Evolutionary conservation across 1,139 yeast genomes (phyloP), one percentile per base, ranked within the genome.

Genomic region (Scheffersomyces titani): DNA sequence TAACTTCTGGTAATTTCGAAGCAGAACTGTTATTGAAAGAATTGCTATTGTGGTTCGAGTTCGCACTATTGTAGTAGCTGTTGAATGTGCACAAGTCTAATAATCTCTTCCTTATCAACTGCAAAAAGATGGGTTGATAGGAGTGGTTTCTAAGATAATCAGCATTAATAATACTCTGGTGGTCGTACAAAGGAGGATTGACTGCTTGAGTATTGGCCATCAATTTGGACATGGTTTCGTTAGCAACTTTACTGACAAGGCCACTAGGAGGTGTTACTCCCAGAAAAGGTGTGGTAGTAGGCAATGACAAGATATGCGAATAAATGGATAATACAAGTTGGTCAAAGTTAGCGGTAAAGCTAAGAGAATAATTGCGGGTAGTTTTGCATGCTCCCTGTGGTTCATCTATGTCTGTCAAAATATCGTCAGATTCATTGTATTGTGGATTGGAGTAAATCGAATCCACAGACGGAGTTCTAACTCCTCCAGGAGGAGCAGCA

Each of bases 241-340:
- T 75, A 45, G 82, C 80, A 21, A 79, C 81, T 58, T 72, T 74
- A 53, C 80, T 73, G 11, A 75, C 81, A 54, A 79, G 67, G 1
- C 83, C 83, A 66, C 80, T 76, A 3, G 83, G 83, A 21, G 83
- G 83, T 11, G 73, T 68, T 7, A 63, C 52, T 0, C 83, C 83
- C 67, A 74, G 73, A 58, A 79, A 79, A 11, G 83, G 83, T 6
- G 83, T 78, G 3, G 83, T 78, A 16, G 83, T 79, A 48, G 83
- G 83, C 55, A 75, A 71, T 40, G 78, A 70, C 54, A 78, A 67
- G 46, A 78, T 68, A 52, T 74, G 70, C 40, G 73, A 67, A 63
- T 79, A 79, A 4, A 75, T 63, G 19, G 73, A 61, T 70, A 77
- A 63, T 16, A 79, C 72, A 54, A 78, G 65, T 62, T 71, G 76